phyloP scores from a whole-genome alignment of 352 stramenopile genomes.

The Aphanomyces cochlioides region DNA sequence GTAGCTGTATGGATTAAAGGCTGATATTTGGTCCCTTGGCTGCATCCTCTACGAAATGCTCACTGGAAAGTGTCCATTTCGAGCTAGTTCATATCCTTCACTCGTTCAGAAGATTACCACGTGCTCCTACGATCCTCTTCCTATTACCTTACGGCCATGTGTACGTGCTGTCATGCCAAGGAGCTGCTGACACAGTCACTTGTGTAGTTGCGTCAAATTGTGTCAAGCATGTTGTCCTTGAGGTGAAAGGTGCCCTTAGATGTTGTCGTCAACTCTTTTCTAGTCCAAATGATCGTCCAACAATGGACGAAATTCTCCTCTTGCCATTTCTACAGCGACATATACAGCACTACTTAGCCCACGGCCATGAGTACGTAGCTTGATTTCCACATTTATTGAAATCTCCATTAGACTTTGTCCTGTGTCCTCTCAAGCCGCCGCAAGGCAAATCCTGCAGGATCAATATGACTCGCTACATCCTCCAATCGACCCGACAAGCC shows the following conservation, averaged over 20 bases:
- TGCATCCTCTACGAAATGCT: conserved; percentile 95
- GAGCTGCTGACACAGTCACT: not conserved
- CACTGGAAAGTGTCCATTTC: conserved; percentile 91
- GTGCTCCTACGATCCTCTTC: conserved; percentile 61
- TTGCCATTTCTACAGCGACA: not conserved
- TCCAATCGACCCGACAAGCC: not conserved
- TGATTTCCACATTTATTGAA: not conserved
- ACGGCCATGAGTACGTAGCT: not conserved
- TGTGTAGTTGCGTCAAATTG: not conserved
- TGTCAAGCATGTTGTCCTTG: conserved; percentile 7
- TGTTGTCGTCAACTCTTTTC: not conserved
- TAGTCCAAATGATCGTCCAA: conserved; percentile 14
- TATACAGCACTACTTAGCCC: conserved; percentile 2
- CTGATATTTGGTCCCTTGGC: conserved; percentile 92
- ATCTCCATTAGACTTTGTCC: not conserved
- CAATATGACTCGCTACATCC: not conserved
- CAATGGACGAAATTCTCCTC: not conserved
- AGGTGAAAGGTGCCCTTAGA: not conserved
- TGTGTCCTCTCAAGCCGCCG: not conserved
- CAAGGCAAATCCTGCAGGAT: not conserved
- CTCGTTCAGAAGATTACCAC: conserved; percentile 91
- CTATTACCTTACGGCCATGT: conserved; percentile 8
- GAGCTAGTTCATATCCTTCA: conserved; percentile 73
- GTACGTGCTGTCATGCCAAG: not conserved
- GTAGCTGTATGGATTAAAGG: conserved; percentile 88